These are phyloP conservation scores for Asparagopsis taxiformis DNA, from an alignment of 31 red algal species.

Conservation along the genomic window DNA sequence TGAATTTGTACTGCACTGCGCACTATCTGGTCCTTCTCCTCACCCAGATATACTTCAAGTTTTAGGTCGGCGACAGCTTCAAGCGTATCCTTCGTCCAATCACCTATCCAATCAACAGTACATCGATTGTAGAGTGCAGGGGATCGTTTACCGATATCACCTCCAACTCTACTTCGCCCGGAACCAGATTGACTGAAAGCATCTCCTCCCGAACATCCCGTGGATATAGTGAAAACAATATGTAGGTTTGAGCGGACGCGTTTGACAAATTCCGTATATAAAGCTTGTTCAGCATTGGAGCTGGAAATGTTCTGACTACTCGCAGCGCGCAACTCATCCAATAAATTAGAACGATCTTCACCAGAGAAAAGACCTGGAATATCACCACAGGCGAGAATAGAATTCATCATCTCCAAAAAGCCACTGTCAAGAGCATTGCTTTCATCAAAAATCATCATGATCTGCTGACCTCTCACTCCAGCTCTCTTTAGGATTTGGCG, in stretches of 20 bases:
- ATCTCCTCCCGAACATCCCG: constrained; percentile 13
- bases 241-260: constrained; percentile 75
- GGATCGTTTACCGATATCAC: constrained; percentile 64
- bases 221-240: constrained; percentile 83
- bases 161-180: neutral
- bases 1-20: constrained; percentile 65
- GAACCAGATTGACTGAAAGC: neutral
- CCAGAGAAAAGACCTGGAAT: constrained; percentile 81
- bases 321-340: constrained; percentile 36
- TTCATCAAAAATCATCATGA: constrained; percentile 89
- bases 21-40: constrained; percentile 56
- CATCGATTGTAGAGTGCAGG: constrained; percentile 87
- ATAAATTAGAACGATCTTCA: constrained; percentile 46
- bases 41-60: constrained; percentile 65
- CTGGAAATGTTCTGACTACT: constrained; percentile 17
- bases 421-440: constrained; percentile 80
- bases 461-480: constrained; percentile 31
- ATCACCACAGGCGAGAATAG: constrained; percentile 83
- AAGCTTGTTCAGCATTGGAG: constrained; percentile 50
- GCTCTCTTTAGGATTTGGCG: constrained; percentile 52
- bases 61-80: constrained; percentile 84
- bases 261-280: constrained; percentile 73
- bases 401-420: constrained; percentile 89
- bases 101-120: constrained; percentile 83
- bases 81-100: constrained; percentile 67